Percentiles rank a stretch among this genome's conserved stretches.
phyloP scores from a whole-genome alignment of 495 filamentous ascomycete genomes.

The Tuber microsphaerosporum region DNA sequence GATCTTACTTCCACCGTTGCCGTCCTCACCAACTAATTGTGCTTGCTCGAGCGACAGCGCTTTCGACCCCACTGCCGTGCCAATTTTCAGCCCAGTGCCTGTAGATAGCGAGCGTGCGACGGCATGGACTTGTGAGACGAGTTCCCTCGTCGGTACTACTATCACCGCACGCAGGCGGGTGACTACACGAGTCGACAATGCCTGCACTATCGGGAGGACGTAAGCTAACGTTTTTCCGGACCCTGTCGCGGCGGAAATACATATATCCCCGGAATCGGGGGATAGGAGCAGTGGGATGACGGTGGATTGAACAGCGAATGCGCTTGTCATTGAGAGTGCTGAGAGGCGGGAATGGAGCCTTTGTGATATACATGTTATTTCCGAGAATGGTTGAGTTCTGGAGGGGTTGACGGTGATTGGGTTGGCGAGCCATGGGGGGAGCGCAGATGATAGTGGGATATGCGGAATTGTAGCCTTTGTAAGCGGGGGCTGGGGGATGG shows the following conservation, averaged over 20 bases:
- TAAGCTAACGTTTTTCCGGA: conserved; percentile 93
- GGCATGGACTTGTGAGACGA: conserved; percentile 73
- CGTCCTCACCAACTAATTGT: conserved; percentile 55
- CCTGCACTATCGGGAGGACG: conserved; percentile 71
- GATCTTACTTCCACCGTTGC: conserved; percentile 56
- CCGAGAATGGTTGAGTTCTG: conserved; percentile 54
- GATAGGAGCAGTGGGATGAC: conserved; percentile 71
- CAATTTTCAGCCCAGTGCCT: conserved; percentile 61
- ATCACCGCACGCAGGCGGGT: conserved; percentile 67
- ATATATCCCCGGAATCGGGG: conserved; percentile 60
- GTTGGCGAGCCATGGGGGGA: conserved; percentile 67
- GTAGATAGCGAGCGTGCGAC: conserved; percentile 45
- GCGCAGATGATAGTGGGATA: conserved; percentile 43
- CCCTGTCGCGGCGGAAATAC: conserved; percentile 82
- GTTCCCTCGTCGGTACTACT: conserved; percentile 81
- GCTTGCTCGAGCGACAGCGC: conserved; percentile 68
- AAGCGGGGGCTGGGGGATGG: conserved; percentile 35
- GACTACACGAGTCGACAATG: conserved; percentile 54
- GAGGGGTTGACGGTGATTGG: conserved; percentile 59
- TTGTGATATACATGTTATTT: conserved; percentile 51
- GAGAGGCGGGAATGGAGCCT: conserved; percentile 57
- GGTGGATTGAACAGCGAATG: conserved; percentile 77
- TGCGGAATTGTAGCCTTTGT: conserved; percentile 18
- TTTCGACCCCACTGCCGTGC: conserved; percentile 71
- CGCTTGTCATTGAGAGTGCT: conserved; percentile 59